Base-by-base conservation (phyloP, 1,284 basidiomycete genomes). In the Peniophora sp. region DNA sequence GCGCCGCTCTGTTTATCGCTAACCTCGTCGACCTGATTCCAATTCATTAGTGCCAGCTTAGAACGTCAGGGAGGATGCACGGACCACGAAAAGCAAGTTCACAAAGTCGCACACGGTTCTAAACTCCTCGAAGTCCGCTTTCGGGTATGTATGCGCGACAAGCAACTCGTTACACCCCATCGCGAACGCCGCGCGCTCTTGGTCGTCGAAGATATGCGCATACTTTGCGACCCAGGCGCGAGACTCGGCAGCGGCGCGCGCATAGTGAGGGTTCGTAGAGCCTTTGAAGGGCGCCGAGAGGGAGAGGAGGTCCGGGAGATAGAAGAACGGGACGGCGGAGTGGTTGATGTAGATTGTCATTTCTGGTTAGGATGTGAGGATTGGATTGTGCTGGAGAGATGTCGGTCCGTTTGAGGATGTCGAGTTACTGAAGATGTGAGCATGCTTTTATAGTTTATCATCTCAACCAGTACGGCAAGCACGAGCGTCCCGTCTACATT, bases 171-270 rank as follows among this genome's bases (percentile, higher is more conserved):
- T 82, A 51, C 72, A 75, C 1, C 77, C 77, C 60, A 77, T 74
- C 43, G 78, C 67, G 61, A 84, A 84, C 65, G 77, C 78, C 24
- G 74, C 73, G 44, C 74, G 77, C 61, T 82, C 83, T 57, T 73
- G 70, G 62, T 81, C 76, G 45, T 75, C 74, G 63, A 86, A 77
- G 51, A 80, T 65, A 50, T 77, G 66, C 27, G 12, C 12, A 73
- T 72, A 59, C 80, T 78, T 55, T 83, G 73, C 83, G 85, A 86
- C 32, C 84, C 84, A 86, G 32, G 72, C 70, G 2, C 74, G 72
- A 32, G 81, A 83, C 55, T 78, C 77, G 1, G 71, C 72, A 14
- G 73, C 71, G 20, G 75, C 81, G 53, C 71, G 67, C 45, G 69
- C 65, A 61, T 81, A 81, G 66, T 81, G 67, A 39, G 79, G 77